These are phyloP conservation scores for Marasmius sp. DNA, from an alignment of 1,284 basidiomycete species.

Conservation along the genomic window DNA sequence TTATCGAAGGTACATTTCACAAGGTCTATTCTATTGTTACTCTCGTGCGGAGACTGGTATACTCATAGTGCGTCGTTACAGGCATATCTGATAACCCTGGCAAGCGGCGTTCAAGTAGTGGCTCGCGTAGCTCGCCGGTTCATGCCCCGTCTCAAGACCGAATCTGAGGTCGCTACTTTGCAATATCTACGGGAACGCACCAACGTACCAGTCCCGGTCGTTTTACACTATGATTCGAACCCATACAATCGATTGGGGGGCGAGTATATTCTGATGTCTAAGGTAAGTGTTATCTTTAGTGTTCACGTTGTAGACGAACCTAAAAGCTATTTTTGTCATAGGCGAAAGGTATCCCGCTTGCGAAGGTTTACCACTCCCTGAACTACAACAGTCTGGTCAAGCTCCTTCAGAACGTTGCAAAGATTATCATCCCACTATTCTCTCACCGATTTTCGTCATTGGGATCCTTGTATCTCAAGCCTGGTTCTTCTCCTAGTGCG, in stretches of 20 bases:
- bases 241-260: conserved; percentile 80
- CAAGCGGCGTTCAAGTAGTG: conserved; percentile 59
- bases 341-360: conserved; percentile 70
- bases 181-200: conserved; percentile 69
- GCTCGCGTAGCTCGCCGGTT: conserved; percentile 78
- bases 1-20: conserved; percentile 66
- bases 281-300: conserved; percentile 45
- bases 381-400: conserved; percentile 57
- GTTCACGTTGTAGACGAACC: conserved; percentile 3
- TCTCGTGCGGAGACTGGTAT: neutral
- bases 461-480: conserved; percentile 63
- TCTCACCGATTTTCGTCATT: conserved; percentile 70
- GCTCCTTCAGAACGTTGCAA: conserved; percentile 67
- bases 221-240: conserved; percentile 76
- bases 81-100: conserved; percentile 76
- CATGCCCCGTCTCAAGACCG: conserved; percentile 80
- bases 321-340: conserved; percentile 26
- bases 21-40: conserved; percentile 42
- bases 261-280: conserved; percentile 83
- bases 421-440: conserved; percentile 68
- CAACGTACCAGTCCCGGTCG: conserved; percentile 65
- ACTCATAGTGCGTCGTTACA: conserved; percentile 25
- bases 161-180: conserved; percentile 82
- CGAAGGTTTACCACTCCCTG: conserved; percentile 66
- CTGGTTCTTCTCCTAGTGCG: conserved; percentile 40